Conservation (phyloP, 441 rosid species). For the Jatropha podagrica region DNA sequence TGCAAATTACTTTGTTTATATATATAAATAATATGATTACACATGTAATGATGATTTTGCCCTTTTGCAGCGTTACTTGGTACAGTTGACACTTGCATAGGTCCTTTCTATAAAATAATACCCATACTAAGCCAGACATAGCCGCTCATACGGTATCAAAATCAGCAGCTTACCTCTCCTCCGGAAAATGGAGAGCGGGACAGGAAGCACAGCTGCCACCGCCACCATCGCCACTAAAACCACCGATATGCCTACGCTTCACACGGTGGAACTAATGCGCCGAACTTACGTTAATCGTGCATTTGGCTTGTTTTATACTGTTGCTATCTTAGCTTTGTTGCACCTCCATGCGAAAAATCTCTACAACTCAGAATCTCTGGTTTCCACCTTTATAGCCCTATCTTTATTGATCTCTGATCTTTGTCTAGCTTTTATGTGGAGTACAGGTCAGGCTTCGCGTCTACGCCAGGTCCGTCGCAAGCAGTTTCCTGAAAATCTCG, state of each 20-base stretch:
- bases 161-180: neutral
- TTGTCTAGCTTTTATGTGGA: slow-evolving; percentile 66
- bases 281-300: slow-evolving; percentile 35
- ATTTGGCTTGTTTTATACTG: slow-evolving; percentile 42
- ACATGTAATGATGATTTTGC: too few species aligned
- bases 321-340: slow-evolving; percentile 48
- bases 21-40: too few species aligned
- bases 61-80: too few species aligned
- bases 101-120: too few species aligned
- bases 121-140: too few species aligned
- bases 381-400: slow-evolving; percentile 26
- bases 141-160: too few species aligned
- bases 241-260: slow-evolving; percentile 30
- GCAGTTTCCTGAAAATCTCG: slow-evolving; percentile 49
- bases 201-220: too few species aligned
- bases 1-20: too few species aligned
- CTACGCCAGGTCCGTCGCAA: slow-evolving; percentile 38
- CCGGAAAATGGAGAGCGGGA: neutral
- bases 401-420: slow-evolving; percentile 49
- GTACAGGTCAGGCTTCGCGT: slow-evolving; percentile 33
- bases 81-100: too few species aligned
- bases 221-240: neutral
- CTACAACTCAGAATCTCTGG: slow-evolving; percentile 16
- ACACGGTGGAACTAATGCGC: slow-evolving; percentile 39
- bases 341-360: slow-evolving; percentile 45